Evolutionary conservation across 352 stramenopile species (phyloP), one percentile per base, ranked within the genome.

Genomic region (Phytophthora quininea): DNA sequence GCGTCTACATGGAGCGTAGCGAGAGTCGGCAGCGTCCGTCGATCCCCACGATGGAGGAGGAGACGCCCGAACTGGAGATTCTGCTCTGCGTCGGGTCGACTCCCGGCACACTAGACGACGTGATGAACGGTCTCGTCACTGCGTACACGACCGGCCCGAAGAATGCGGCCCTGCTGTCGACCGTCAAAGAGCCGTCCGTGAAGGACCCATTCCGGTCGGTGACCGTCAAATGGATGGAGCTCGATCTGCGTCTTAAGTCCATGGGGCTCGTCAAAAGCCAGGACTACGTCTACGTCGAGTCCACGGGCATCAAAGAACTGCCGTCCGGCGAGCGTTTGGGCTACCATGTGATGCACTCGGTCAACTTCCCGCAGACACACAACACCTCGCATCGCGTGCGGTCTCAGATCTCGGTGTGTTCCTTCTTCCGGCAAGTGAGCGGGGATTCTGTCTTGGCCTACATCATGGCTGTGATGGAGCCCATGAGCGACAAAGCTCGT

Each of bases 291-390:
- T 84, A 82, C 50, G 40, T 84, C 19, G 71, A 86, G 64, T 59
- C 70, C 50, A 79, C 64, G 0, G 79, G 76, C 3, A 59, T 72
- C 32, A 70, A 58, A 3, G n/a, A 48, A 31, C 65, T 78, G 8
- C 14, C 51, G 12, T 62, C 47, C 8, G 76, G 71, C 3, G 71
- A 81, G n/a, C 63, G 67, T 11, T 30, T 88, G 2, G 73, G 76
- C 6, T 88, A 76, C 52, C 82, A 89, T 30, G 32, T 90, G 2
- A 59, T 83, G 38, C 79, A 89, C 67, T 88, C 77, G 30, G 64
- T 88, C 12, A 60, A 74, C 14, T 74, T 89, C 43, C 54, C 62
- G 2, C 47, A 73, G 55, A 71, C 69, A 6, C 47, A 56, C 0
- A 40, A 40, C 1, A 52, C 73, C 5, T 33, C 57, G 12, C 51